A percentile compares a stretch with the other conserved stretches of the same genome.
Evolutionary conservation across 441 rosid species (phyloP).

Genomic region (Brassica balearica): DNA sequence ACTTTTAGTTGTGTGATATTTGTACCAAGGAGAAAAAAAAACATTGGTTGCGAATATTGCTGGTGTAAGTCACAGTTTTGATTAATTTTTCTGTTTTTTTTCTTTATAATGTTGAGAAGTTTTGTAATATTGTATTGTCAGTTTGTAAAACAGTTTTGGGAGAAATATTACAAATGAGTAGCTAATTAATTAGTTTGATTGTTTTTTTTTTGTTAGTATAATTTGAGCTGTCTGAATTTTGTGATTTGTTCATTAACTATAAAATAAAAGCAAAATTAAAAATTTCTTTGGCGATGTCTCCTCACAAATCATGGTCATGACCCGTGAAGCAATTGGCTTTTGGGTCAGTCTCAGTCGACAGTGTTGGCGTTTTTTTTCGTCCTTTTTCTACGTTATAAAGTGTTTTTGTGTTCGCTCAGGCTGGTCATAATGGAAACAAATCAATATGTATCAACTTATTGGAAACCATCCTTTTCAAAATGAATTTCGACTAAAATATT

Average conservation of each 20-base stretch:
- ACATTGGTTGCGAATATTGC: background rate
- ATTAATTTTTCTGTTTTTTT: background rate
- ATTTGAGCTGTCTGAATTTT: conserved; percentile 6
- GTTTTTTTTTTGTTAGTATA: background rate
- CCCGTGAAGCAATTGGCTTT: conserved; percentile 39
- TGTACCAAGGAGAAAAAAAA: background rate
- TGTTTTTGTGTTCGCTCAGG: background rate
- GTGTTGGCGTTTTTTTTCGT: background rate
- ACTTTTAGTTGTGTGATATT: conserved; percentile 14
- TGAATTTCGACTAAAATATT: conserved; percentile 5
- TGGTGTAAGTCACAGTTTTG: background rate
- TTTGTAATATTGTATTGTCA: background rate
- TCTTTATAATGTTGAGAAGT: conserved; percentile 28
- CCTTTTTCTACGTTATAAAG: background rate
- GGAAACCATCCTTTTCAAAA: conserved; percentile 28
- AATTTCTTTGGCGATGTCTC: conserved; percentile 42
- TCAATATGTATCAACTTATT: background rate
- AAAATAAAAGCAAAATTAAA: conserved; percentile 36
- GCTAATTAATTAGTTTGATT: conserved; percentile 13
- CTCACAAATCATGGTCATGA: conserved; percentile 36
- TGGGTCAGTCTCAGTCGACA: conserved; percentile 1
- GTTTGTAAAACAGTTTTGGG: conserved; percentile 30
- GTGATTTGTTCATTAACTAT: background rate
- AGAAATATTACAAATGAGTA: conserved; percentile 12
- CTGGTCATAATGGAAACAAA: conserved; percentile 20